A percentile compares a stretch with the other conserved stretches of the same genome.
Conservation (phyloP, 2,329 filamentous ascomycete genomes). For the Colletotrichum endophyticum region DNA sequence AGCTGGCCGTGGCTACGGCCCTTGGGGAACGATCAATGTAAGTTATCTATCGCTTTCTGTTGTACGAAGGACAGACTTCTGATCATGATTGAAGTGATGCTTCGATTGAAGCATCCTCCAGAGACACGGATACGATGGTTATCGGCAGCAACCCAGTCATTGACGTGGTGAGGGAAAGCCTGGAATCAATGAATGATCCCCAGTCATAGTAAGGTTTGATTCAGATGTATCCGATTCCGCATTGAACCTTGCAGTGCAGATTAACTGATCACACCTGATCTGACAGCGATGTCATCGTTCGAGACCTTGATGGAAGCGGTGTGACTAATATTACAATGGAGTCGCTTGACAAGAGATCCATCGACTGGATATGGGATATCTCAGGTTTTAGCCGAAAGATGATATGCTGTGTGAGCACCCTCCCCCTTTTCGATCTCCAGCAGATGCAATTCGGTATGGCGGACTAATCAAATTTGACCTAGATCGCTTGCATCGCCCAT, state of each 20-base stretch:
- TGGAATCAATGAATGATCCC: neutral
- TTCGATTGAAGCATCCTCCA: neutral
- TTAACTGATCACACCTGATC: neutral
- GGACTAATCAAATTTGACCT: neutral
- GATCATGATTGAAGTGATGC: neutral
- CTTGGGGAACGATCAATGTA: neutral
- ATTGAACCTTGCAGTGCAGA: neutral
- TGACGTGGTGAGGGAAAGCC: neutral
- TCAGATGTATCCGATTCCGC: neutral
- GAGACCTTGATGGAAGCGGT: neutral
- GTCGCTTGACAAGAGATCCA: neutral
- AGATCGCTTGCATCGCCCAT: neutral
- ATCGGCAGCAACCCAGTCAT: neutral
- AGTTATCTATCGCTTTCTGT: neutral
- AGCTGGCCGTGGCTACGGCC: neutral
- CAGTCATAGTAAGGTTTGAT: neutral
- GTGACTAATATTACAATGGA: neutral
- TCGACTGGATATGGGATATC: neutral
- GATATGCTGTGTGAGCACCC: neutral
- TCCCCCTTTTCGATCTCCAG: neutral
- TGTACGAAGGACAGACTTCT: neutral
- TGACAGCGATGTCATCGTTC: neutral
- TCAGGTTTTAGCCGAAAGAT: fast-evolving
- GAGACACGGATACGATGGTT: neutral
- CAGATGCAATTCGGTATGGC: neutral